Percentiles rank a stretch among this genome's conserved stretches.
phyloP scores from a whole-genome alignment of 108 stramenopile genomes.

The Conticribra guillardii region DNA sequence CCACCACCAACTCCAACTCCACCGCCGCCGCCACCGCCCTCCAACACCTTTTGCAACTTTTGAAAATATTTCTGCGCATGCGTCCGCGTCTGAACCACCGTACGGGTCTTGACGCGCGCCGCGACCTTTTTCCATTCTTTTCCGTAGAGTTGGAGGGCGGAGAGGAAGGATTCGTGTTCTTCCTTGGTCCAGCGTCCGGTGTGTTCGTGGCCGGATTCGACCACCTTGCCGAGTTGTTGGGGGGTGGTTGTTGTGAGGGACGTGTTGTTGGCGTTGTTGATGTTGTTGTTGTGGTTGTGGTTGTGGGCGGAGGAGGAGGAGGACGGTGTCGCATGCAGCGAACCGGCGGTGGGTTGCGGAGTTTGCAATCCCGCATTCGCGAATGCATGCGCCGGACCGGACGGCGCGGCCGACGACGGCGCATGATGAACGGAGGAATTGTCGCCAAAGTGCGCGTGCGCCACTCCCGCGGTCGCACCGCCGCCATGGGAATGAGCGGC shows the following conservation, averaged over 20 bases:
- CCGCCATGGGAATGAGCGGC: too few species aligned
- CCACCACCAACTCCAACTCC: neutral
- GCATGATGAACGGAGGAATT: too few species aligned
- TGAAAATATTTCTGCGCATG: slow-evolving; percentile 99
- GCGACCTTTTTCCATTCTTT: slow-evolving; percentile 97
- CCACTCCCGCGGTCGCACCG: too few species aligned
- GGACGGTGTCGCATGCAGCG: too few species aligned
- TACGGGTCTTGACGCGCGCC: slow-evolving; percentile 91
- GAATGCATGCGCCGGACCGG: too few species aligned
- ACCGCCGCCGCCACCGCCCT: slow-evolving; percentile 14
- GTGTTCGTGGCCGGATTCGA: slow-evolving; percentile 79
- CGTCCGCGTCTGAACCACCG: slow-evolving; percentile 97
- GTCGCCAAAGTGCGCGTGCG: too few species aligned
- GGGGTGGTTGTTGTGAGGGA: slow-evolving; percentile 37
- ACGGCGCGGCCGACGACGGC: too few species aligned
- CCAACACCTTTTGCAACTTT: slow-evolving; percentile 86
- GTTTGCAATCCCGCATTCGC: too few species aligned
- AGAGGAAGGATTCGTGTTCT: slow-evolving; percentile 93
- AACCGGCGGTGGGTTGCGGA: too few species aligned
- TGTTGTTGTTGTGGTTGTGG: too few species aligned
- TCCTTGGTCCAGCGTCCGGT: slow-evolving; percentile 89
- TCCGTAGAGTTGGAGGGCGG: slow-evolving; percentile 86
- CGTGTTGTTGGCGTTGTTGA: too few species aligned
- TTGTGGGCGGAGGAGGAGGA: too few species aligned
- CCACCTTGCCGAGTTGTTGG: slow-evolving; percentile 64